A percentile compares a stretch with the other conserved stretches of the same genome.
Conservation (phyloP, 352 stramenopile species). For the Globisporangium rhizosaccharum region DNA sequence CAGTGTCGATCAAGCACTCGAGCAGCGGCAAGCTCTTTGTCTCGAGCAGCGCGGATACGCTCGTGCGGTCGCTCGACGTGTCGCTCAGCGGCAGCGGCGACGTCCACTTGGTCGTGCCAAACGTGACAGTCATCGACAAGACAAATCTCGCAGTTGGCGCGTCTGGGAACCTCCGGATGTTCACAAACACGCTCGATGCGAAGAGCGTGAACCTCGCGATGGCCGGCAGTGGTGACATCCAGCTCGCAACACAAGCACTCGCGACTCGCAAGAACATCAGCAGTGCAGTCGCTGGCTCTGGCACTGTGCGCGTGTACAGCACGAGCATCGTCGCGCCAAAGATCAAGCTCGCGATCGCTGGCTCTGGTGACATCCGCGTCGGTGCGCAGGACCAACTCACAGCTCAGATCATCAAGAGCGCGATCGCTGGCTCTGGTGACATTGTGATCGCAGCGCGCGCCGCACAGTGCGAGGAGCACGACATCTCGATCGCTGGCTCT, state of each 20-base stretch:
- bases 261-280: slow-evolving; percentile 2
- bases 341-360: slow-evolving; percentile 13
- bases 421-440: slow-evolving; percentile 18
- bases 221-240: slow-evolving; percentile 19
- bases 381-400: slow-evolving; percentile 15
- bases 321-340: slow-evolving; percentile 1
- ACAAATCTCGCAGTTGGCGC: slow-evolving; percentile 7
- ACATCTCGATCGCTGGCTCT: slow-evolving; percentile 20
- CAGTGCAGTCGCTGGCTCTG: slow-evolving; percentile 13
- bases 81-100: slow-evolving; percentile 22
- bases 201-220: slow-evolving; percentile 6
- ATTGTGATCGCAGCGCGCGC: slow-evolving; percentile 12
- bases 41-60: slow-evolving; percentile 8
- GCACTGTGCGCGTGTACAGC: slow-evolving; percentile 6
- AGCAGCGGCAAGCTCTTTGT: slow-evolving; percentile 21
- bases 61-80: slow-evolving; percentile 17
- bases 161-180: slow-evolving; percentile 17
- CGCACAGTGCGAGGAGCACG: slow-evolving; percentile 8
- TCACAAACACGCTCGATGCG: slow-evolving; percentile 10
- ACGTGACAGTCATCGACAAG: slow-evolving; percentile 5
- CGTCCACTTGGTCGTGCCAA: slow-evolving; percentile 22
- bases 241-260: slow-evolving; percentile 12
- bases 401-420: slow-evolving; percentile 10
- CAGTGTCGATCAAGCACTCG: slow-evolving; percentile 14
- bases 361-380: slow-evolving; percentile 19